Evolutionary conservation across 495 filamentous ascomycete genomes (phyloP), one percentile per base, ranked within the genome.

Genomic region (Apodospora peruviana): DNA sequence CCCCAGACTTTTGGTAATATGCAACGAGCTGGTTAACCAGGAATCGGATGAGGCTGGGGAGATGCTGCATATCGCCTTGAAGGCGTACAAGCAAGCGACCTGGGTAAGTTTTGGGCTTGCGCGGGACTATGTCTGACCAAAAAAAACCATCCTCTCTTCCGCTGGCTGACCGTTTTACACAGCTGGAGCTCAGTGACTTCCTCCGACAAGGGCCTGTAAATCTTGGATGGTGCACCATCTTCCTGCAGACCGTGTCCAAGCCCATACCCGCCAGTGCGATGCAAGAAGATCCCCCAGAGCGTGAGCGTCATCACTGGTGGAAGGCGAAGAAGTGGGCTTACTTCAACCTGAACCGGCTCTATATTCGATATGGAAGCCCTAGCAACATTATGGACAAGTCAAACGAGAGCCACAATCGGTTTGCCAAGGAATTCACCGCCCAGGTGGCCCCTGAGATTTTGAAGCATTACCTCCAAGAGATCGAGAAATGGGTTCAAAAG

Each of bases 241-340:
- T 98, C 76, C 73, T 98, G 43, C 80, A 84, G 38, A 86, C 93
- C 25, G 86, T 97, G 21, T 83, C 84, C 34, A 98, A 97, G 67
- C 74, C 86, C 24, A 82, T 87, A 43, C 93, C 93, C 0, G 76
- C 83, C 35, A 82, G 72, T 52, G 83, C 89, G 5, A 82, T 97
- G 77, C 62, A 74, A 43, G 91, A 95, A 36, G 89, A 95, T 38
- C 71, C 85, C 36, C 81, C 88, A 17, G 94, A 97, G 60, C 81
- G 94, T 22, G 94, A 96, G 64, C 76, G 81, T 46, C 90, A 95
- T 63, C 88, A 96, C 63, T 98, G 93, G 91, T 98, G 93, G 91
- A 98, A 97, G 77, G 87, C 90, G 45, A 98, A 97, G 85, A 98
- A 97, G 68, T 97, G 93, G 94, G 85, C 91, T 5, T 97, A 96